Base-by-base conservation (phyloP, 495 filamentous ascomycete species). In the Trichoderma gamsii region DNA sequence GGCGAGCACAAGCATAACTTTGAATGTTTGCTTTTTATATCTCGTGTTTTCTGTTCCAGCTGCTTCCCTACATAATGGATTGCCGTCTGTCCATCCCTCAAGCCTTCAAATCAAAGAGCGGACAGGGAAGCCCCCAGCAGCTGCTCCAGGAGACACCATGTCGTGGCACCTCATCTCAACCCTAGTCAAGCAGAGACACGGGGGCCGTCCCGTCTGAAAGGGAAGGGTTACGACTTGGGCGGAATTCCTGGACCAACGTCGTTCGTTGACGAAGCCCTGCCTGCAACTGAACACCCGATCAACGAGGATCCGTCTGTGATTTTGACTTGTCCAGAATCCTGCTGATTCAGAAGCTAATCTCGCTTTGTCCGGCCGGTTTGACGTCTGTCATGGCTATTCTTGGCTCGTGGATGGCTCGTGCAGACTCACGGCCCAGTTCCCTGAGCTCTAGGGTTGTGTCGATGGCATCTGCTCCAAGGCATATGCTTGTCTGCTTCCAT, bases 281-380 rank as follows among this genome's bases (percentile, higher is more conserved):
- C 35, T 38, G 35, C 7, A 9, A 6, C 35, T 52, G n/a, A 18
- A 23, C 16, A 9, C 49, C 49, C n/a, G 49, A 52, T 52, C 16
- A n/a, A 52, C 49, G 49, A 52, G 15, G 49, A 52, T 25, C 49
- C 49, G 16, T 21, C n/a, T 52, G 18, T 52, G 16, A 6, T 16
- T 5, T 6, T 49, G 23, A n/a, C 44, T 38, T 49, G 13, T 25
- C 51, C 4, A 23, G 51, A 21, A 4, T 61, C 23, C n/a, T 4
- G 11, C 56, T 29, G 56, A 61, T 61, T 8, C 56, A 61, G 27
- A 61, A 16, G 56, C 23, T 25, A 61, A 61, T 61, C 56, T 61
- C 56, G 56, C 56, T 61, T 61, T 61, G 25, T 21, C 56, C 12
- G 56, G 56, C 56, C 25, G 25, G 21, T 25, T 21, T 6, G 27